These are phyloP conservation scores for Coemansia biformis DNA, from an alignment of 192 early-diverging fungal species.

Conservation along the genomic window DNA sequence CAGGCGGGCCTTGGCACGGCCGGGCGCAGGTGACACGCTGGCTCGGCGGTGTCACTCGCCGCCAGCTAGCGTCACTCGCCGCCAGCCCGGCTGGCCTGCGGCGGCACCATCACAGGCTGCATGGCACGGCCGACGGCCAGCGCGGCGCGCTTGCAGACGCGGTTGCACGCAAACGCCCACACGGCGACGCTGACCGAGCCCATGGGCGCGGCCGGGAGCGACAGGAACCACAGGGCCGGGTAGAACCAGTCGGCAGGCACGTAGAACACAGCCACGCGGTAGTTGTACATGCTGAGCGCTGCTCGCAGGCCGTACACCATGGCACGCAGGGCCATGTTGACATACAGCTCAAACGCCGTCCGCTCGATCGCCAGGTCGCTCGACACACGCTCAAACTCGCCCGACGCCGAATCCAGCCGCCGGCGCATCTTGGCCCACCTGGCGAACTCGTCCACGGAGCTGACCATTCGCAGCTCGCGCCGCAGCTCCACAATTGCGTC, in stretches of 20 bases:
- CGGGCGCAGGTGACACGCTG: no score
- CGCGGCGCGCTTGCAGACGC: constrained; percentile 50
- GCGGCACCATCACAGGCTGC: constrained; percentile 11
- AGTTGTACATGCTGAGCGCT: constrained; percentile 61
- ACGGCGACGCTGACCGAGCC: constrained; percentile 71
- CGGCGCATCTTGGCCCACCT: constrained; percentile 86
- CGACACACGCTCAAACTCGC: constrained; percentile 60
- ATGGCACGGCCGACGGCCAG: constrained; percentile 23
- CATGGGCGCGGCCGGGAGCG: constrained; percentile 70
- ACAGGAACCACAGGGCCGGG: constrained; percentile 60
- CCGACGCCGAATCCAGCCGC: constrained; percentile 65
- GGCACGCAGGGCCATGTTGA: constrained; percentile 64
- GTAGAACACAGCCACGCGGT: constrained; percentile 67
- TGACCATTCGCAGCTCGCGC: constrained; percentile 60
- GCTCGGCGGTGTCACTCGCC: no score
- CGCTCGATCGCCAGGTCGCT: constrained; percentile 61
- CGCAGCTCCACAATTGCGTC: constrained; percentile 59
- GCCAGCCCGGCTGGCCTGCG: neutral
- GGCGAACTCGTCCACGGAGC: constrained; percentile 85
- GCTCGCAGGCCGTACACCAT: constrained; percentile 59
- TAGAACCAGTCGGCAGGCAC: constrained; percentile 75
- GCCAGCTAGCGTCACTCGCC: no score
- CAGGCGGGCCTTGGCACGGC: no score
- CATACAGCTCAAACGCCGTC: constrained; percentile 73
- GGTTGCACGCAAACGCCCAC: constrained; percentile 73